Conservation (phyloP, 108 stramenopile genomes). For the Mediolabrus comicus region DNA sequence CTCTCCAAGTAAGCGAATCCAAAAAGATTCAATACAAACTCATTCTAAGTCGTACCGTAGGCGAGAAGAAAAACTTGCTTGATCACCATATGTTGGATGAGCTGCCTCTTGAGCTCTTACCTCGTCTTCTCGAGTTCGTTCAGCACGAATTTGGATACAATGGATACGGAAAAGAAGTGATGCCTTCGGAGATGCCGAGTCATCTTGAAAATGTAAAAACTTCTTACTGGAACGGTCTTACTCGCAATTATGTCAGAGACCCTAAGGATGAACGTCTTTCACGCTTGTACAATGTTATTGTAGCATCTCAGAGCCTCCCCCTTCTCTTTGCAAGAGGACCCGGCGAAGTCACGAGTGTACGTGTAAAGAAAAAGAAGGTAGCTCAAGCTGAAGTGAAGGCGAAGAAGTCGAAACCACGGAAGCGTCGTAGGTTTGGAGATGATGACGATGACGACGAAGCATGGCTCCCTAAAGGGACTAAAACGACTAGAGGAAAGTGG, state of each 20-base stretch:
- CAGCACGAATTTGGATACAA: background rate
- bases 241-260: background rate
- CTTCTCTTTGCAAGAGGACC: slow-evolving; percentile 3
- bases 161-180: background rate
- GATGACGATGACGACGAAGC: too few relatives aligned
- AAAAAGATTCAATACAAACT: background rate
- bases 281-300: background rate
- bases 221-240: background rate
- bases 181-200: background rate
- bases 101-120: background rate
- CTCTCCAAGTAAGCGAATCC: background rate
- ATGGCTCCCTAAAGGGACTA: too few relatives aligned
- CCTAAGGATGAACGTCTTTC: background rate
- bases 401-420: too few relatives aligned
- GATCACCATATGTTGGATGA: background rate
- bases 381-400: too few relatives aligned
- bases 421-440: too few relatives aligned
- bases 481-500: too few relatives aligned
- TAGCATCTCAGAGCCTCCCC: background rate
- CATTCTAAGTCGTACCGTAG: background rate
- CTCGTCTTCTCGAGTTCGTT: background rate
- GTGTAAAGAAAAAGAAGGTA: too few relatives aligned
- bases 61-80: background rate
- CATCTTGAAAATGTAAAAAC: background rate
- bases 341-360: background rate